Base-by-base conservation (phyloP, 2,329 filamentous ascomycete genomes). In the Venturia oleaginea region DNA sequence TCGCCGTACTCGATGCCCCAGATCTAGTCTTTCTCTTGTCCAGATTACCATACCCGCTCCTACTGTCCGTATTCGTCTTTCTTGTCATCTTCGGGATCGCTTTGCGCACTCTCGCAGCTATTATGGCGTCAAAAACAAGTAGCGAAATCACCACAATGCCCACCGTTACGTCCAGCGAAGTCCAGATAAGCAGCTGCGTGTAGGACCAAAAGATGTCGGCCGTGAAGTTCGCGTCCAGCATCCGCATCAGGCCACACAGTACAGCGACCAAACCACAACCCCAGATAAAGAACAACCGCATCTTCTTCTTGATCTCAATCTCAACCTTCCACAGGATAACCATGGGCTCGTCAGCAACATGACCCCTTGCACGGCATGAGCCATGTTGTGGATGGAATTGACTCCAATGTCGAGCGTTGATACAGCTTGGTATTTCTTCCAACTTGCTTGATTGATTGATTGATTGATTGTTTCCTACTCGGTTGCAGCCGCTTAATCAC, bases 281-380 rank as follows among this genome's bases (percentile, higher is more conserved):
- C 43, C 43, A 48, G 11, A 48, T 48, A 22, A 48, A 27, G 19
- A 71, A 74, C 2, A 76, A 67, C 10, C 74, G 69, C 10, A 68
- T 43, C 60, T 75, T 76, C 51, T 71, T 75, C 7, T 62, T 64
- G 40, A 63, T 67, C 0, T 69, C 66, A 68, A 76, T 74, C 19
- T 67, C 66, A 1, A 76, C 70, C 54, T 71, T 71, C 72, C 72
- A 76, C 8, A 76, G 65, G 0, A 76, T 71, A n/a, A 75, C 70
- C 6, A 76, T 65, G 75, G 75, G 0, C 72, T 71, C 2, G 68
- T 51, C 24, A 76, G 67, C 2, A 76, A 67, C 6, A 67, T 68
- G 65, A 75, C 71, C 51, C 75, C 75, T 27, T 48, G 43, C 10
- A 48, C 22, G n/a, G 8, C 43, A 66, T 75, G 72, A 15, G 71